Percentiles rank a stretch among this genome's conserved stretches.
These are phyloP conservation scores for Cucumis cinereus DNA, from an alignment of 306 rosid genomes.

Conservation along the genomic window DNA sequence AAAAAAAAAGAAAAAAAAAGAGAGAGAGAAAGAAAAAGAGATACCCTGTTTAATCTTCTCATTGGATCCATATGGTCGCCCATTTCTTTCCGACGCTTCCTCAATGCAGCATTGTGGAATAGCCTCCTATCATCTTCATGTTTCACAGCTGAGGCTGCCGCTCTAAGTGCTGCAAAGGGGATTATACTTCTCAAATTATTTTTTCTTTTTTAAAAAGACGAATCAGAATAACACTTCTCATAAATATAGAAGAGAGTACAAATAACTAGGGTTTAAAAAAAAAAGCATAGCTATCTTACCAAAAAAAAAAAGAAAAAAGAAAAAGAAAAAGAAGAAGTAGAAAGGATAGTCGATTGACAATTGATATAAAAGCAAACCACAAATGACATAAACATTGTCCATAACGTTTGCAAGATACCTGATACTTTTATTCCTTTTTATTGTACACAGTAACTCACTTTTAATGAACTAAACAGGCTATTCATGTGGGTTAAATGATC, in stretches of 20 bases:
- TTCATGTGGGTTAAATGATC: not conserved
- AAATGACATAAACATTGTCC: not conserved
- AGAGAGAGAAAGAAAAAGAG: too few species aligned
- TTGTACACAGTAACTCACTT: not conserved
- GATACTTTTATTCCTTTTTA: not conserved
- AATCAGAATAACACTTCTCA: not conserved
- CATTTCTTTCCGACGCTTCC: constrained; percentile 89
- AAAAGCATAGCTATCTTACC: not conserved
- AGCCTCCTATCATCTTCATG: constrained; percentile 84
- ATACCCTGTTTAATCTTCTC: constrained; percentile 45
- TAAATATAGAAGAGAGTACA: not conserved
- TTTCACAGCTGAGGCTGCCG: constrained; percentile 92
- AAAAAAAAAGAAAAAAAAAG: too few species aligned
- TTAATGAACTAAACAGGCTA: not conserved
- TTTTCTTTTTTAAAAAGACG: too few species aligned
- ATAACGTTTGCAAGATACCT: not conserved
- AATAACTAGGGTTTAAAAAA: not conserved
- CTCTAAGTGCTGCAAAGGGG: constrained; percentile 65
- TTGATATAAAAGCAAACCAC: not conserved
- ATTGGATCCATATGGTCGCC: constrained; percentile 68
- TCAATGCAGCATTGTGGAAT: constrained; percentile 78
- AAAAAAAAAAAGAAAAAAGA: not conserved
- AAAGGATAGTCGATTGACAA: not conserved
- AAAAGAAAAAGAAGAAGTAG: not conserved
- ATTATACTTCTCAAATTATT: constrained; percentile 11